Evolutionary conservation across 1,139 yeast species (phyloP), one percentile per base, ranked within the genome.

Genomic region (Saccharomyces hybrid): DNA sequence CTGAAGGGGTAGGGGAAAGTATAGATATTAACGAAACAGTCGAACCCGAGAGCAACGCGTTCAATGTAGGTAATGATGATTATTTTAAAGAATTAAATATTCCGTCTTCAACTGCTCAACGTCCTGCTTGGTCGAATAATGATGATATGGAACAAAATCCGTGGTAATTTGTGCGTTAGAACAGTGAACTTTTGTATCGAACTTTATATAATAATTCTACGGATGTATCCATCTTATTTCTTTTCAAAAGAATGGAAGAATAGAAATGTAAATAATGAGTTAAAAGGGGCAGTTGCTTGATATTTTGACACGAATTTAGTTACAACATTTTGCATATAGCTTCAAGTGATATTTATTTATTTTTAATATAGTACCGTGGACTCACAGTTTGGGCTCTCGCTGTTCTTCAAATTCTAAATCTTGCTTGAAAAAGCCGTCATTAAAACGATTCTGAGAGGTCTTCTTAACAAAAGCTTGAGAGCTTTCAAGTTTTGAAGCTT

Each of bases 81-180:
- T 55, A 56, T 29, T 61, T 60, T n/a, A 54, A 57, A 16, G 64
- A 62, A 48, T 29, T 67, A 13, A 50, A 59, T 47, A 60, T 56
- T 7, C 68, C 69, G 7, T 47, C 65, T 11, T 59, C 61, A 7
- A 54, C 64, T 7, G 66, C 59, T 2, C 61, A 61, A 20, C 60
- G 58, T 25, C 65, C 64, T 23, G 53, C 59, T 9, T 65, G 68
- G 67, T 60, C 62, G 3, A 58, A 55, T 1, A 60, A 54, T 23
- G 62, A 60, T 11, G 66, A 63, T 27, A 59, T 62, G n/a, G 70
- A 65, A 49, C 63, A 59, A 13, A 68, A 68, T 48, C 71, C 71
- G n/a, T 68, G 71, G 71, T 68, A 54, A 54, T 28, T 6, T 27
- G 27, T n/a, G 16, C 4, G 42, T 14, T 34, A 34, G 32, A 16